Percentiles rank a stretch among this genome's conserved stretches.
Conservation (phyloP, 202 grass and related monocot species). For the Schoenoplectus triqueter region DNA sequence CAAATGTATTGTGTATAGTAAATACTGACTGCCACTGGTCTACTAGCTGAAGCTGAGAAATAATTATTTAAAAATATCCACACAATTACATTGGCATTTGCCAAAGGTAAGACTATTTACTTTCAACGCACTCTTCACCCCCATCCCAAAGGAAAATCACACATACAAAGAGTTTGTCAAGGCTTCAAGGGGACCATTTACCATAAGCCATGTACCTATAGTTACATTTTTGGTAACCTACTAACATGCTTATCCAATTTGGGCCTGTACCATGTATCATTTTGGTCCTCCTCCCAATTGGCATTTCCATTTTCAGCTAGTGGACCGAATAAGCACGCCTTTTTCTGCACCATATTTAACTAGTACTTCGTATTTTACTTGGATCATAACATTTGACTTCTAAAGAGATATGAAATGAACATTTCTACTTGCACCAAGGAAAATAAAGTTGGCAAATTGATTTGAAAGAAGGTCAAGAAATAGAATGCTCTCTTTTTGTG, state of each 20-base stretch:
- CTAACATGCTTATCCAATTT: slow-evolving; percentile 45
- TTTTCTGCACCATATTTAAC: slow-evolving; percentile 3
- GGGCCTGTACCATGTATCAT: slow-evolving; percentile 28
- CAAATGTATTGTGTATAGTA: no score
- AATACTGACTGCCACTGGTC: no score
- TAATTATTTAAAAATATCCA: neutral
- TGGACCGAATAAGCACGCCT: neutral
- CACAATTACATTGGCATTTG: slow-evolving; percentile 47
- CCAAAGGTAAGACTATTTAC: slow-evolving; percentile 61
- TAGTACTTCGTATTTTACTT: slow-evolving; percentile 20
- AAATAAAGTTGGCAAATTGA: slow-evolving; percentile 3
- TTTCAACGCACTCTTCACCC: slow-evolving; percentile 50
- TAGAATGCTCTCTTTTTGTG: neutral
- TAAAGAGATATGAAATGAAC: slow-evolving; percentile 2
- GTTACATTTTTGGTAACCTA: slow-evolving; percentile 47
- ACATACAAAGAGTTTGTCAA: slow-evolving; percentile 47
- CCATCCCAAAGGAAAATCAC: slow-evolving; percentile 42
- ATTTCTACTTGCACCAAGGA: neutral
- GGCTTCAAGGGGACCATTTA: slow-evolving; percentile 45
- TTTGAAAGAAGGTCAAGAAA: neutral
- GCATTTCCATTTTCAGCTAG: slow-evolving; percentile 10
- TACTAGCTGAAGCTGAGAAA: neutral
- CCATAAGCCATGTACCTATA: slow-evolving; percentile 46
- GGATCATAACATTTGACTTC: neutral
- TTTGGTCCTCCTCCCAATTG: neutral